These are phyloP conservation scores for Aureobasidium sp. DNA, from an alignment of 2,329 filamentous ascomycete species.

Conservation along the genomic window DNA sequence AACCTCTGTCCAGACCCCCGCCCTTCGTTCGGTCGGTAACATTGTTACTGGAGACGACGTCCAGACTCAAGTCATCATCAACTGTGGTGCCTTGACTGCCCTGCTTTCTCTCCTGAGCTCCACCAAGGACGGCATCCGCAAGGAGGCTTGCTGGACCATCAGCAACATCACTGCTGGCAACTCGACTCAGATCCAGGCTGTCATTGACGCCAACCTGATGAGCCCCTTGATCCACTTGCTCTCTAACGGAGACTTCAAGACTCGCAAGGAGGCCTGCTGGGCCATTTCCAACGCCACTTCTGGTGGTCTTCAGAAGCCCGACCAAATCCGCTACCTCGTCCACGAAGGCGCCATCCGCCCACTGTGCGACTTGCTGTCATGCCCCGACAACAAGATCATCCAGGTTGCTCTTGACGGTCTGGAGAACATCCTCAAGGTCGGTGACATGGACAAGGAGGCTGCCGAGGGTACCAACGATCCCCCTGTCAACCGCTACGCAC, in stretches of 20 bases:
- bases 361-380: conserved; percentile 86
- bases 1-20: conserved; percentile 95
- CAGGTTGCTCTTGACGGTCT: conserved; percentile 95
- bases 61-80: conserved; percentile 98
- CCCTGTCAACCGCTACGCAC: conserved; percentile 88
- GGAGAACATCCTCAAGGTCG: conserved; percentile 99
- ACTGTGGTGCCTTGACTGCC: conserved; percentile 87
- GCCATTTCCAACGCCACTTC: conserved; percentile 98
- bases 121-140: conserved; percentile 96
- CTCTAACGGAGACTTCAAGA: conserved; percentile 97
- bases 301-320: conserved; percentile 94
- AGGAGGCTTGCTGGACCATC: conserved; percentile 99
- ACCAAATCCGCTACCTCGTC: conserved; percentile 95
- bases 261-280: conserved; percentile 98
- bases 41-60: conserved; percentile 98
- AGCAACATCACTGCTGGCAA: conserved; percentile 98
- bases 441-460: conserved; percentile 95
- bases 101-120: conserved; percentile 92
- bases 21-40: conserved; percentile 93
- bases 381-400: conserved; percentile 99
- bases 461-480: conserved; percentile 63
- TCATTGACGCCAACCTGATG: conserved; percentile 95
- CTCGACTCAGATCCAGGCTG: conserved; percentile 92
- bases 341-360: conserved; percentile 93
- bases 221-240: conserved; percentile 92